These are phyloP conservation scores for Phyllostachys edulis DNA, from an alignment of 176 grass and related monocot genomes.

Conservation along the genomic window DNA sequence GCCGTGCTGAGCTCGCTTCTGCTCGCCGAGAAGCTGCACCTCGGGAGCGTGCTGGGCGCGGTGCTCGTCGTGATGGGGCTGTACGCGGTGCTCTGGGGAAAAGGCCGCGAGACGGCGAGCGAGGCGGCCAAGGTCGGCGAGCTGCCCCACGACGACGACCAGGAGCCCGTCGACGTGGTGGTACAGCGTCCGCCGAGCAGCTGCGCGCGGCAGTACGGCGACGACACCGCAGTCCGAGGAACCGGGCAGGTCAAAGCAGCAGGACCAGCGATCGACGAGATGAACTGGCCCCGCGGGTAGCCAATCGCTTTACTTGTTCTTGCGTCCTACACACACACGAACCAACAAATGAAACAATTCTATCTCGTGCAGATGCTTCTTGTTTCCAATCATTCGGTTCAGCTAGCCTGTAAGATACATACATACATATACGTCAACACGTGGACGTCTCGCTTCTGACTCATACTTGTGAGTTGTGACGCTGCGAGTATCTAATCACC, in stretches of 20 bases:
- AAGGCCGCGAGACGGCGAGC: conserved; percentile 43
- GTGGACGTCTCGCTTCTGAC: too few species aligned
- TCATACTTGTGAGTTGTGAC: too few species aligned
- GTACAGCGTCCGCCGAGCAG: conserved; percentile 4
- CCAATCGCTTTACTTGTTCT: not conserved
- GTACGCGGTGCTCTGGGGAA: conserved; percentile 88
- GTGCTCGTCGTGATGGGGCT: conserved; percentile 65
- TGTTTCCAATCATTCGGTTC: too few species aligned
- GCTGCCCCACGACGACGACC: not conserved
- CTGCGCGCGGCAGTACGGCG: not conserved
- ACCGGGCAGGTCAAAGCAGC: not conserved
- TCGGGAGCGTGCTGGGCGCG: conserved; percentile 68
- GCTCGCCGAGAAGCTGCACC: conserved; percentile 66
- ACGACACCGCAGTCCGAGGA: not conserved
- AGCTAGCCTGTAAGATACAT: too few species aligned
- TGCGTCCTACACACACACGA: too few species aligned
- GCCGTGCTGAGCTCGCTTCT: conserved; percentile 69
- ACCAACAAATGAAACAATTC: too few species aligned
- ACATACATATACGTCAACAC: too few species aligned
- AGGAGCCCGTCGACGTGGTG: conserved; percentile 28
- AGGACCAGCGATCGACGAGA: not conserved
- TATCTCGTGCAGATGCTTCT: too few species aligned
- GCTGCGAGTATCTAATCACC: too few species aligned
- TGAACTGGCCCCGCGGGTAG: not conserved
- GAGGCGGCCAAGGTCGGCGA: conserved; percentile 34